Conservation (phyloP, 2,329 filamentous ascomycete species). For the Fusarium heterosporum region DNA sequence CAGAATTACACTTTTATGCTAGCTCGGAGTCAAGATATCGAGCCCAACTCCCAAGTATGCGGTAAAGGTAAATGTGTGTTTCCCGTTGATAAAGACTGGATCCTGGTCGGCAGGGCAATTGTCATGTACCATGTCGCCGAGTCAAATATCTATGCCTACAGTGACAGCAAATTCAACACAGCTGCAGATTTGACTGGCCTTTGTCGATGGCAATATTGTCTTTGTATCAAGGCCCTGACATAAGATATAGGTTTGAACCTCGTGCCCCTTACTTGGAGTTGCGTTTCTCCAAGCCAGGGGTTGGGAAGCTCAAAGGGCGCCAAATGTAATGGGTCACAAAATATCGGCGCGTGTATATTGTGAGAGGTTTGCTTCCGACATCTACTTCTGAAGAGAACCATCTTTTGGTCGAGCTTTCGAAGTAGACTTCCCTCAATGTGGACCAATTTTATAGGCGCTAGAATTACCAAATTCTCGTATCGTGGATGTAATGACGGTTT, state of each 20-base stretch:
- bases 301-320: too few species aligned
- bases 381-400: too few species aligned
- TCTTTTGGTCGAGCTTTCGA: background rate
- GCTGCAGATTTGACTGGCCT: background rate
- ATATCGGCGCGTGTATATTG: too few species aligned
- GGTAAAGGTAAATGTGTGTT: slow-evolving; percentile 7
- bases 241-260: too few species aligned
- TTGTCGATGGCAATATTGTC: background rate
- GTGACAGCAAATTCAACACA: background rate
- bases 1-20: slow-evolving; percentile 2
- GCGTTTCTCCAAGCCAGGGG: too few species aligned
- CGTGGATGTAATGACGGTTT: background rate
- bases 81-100: background rate
- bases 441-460: background rate
- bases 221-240: background rate
- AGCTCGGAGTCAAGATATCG: slow-evolving; percentile 4
- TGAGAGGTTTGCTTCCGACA: too few species aligned
- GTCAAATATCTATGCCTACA: background rate
- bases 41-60: background rate
- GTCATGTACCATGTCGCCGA: background rate
- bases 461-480: background rate
- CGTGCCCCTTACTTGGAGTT: too few species aligned
- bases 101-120: background rate
- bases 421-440: background rate
- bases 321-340: too few species aligned